Conservation (phyloP, 1,139 yeast genomes). For the Zygosaccharomyces sapae region DNA sequence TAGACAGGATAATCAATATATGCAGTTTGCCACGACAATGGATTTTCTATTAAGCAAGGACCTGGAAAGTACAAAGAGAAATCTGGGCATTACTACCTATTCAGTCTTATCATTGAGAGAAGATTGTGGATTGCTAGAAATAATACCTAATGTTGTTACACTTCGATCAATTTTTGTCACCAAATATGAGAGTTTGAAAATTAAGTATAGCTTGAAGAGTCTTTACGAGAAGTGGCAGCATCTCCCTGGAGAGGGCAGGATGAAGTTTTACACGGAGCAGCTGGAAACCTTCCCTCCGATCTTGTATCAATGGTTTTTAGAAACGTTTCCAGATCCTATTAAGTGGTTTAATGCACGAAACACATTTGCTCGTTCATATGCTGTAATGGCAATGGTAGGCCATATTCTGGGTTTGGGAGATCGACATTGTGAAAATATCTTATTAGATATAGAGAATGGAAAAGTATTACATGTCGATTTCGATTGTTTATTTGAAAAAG, state of each 20-base stretch:
- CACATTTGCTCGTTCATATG: slow-evolving; percentile 70
- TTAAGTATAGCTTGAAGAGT: slow-evolving; percentile 33
- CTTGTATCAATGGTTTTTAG: slow-evolving; percentile 80
- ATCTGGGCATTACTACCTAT: slow-evolving; percentile 69
- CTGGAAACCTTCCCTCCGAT: slow-evolving; percentile 61
- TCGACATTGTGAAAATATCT: slow-evolving; percentile 88
- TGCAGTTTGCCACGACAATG: slow-evolving; percentile 87
- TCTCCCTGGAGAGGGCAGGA: slow-evolving; percentile 29
- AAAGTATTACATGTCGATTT: slow-evolving; percentile 90
- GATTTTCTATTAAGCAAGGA: slow-evolving; percentile 66
- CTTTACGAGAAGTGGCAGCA: slow-evolving; percentile 32
- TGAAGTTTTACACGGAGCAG: slow-evolving; percentile 33
- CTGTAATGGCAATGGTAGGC: slow-evolving; percentile 98
- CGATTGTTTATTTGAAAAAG: slow-evolving; percentile 87
- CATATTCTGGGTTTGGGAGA: slow-evolving; percentile 89
- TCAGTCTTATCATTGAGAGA: slow-evolving; percentile 88
- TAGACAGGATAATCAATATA: slow-evolving; percentile 89
- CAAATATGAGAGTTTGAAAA: slow-evolving; percentile 41
- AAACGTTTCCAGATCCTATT: slow-evolving; percentile 83
- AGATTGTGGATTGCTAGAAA: slow-evolving; percentile 85
- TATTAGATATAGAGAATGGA: slow-evolving; percentile 71
- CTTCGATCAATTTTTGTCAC: slow-evolving; percentile 61
- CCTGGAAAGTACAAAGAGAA: slow-evolving; percentile 68
- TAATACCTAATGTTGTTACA: slow-evolving; percentile 86
- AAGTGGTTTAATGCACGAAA: slow-evolving; percentile 82